Conservation (phyloP, 176 grass and related monocot genomes). For the Ensete glaucum region DNA sequence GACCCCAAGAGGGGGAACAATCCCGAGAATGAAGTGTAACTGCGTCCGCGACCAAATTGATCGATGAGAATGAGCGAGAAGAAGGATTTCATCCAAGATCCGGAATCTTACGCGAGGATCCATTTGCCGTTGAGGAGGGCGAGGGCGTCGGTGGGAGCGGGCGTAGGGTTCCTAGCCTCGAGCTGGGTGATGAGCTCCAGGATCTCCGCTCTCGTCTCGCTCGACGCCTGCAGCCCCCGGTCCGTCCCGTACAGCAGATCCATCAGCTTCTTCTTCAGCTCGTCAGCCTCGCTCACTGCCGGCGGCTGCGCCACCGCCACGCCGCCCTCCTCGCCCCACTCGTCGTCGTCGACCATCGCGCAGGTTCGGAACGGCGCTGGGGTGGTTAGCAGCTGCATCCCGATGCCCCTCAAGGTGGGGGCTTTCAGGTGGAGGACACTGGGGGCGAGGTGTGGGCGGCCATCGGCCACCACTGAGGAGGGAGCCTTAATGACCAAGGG, state of each 20-base stretch:
- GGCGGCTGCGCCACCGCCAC: slow-evolving; percentile 25
- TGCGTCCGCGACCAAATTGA: slow-evolving; percentile 16
- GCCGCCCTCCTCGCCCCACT: slow-evolving; percentile 52
- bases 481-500: slow-evolving; percentile 27
- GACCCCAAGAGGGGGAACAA: slow-evolving; percentile 60
- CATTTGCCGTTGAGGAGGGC: slow-evolving; percentile 83
- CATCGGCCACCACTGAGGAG: background rate
- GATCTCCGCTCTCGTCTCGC: slow-evolving; percentile 82
- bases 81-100: background rate
- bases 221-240: slow-evolving; percentile 62
- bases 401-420: slow-evolving; percentile 8
- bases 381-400: background rate
- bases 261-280: slow-evolving; percentile 65
- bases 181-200: slow-evolving; percentile 87
- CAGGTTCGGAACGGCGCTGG: slow-evolving; percentile 10
- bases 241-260: slow-evolving; percentile 77
- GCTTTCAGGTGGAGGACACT: background rate
- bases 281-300: slow-evolving; percentile 33
- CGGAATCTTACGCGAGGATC: slow-evolving; percentile 69
- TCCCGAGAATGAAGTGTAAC: slow-evolving; percentile 84
- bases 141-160: slow-evolving; percentile 78
- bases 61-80: background rate
- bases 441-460: background rate
- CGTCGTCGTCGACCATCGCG: slow-evolving; percentile 53
- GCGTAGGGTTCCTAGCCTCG: slow-evolving; percentile 76